Percentiles rank a stretch among this genome's conserved stretches.
These are phyloP conservation scores for Barbarea vulgaris DNA, from an alignment of 345 rosid species.

Conservation along the genomic window DNA sequence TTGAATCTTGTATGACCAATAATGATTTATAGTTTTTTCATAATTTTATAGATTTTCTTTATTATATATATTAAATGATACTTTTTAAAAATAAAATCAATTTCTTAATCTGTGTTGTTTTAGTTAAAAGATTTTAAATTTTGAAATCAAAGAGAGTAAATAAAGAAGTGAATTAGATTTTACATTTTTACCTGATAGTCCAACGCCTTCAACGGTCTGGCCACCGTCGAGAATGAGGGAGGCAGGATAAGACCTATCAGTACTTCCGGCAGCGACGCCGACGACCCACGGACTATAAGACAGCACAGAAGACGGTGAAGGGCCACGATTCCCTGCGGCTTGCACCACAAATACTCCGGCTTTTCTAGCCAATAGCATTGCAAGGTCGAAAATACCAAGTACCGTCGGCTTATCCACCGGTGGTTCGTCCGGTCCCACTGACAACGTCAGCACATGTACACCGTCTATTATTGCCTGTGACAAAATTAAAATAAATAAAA, in stretches of 20 bases:
- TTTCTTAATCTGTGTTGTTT: too few relatives aligned
- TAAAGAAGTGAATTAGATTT: not conserved
- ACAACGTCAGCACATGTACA: constrained; percentile 64
- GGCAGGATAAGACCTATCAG: constrained; percentile 63
- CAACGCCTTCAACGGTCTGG: constrained; percentile 54
- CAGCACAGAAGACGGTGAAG: constrained; percentile 56
- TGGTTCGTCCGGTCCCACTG: constrained; percentile 74
- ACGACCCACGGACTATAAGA: constrained; percentile 90
- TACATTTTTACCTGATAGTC: constrained; percentile 61
- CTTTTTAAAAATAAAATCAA: too few relatives aligned
- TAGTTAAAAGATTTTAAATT: too few relatives aligned
- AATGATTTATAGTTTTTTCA: too few relatives aligned
- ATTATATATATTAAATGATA: too few relatives aligned
- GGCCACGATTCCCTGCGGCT: constrained; percentile 85
- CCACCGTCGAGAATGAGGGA: constrained; percentile 71
- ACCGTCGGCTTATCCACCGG: constrained; percentile 64
- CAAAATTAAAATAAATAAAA: not conserved
- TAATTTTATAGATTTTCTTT: too few relatives aligned
- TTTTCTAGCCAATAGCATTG: constrained; percentile 60
- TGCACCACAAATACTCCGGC: constrained; percentile 87
- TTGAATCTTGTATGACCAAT: too few relatives aligned
- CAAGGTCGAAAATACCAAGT: constrained; percentile 60
- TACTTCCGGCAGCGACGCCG: constrained; percentile 60
- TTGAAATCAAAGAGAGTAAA: too few relatives aligned
- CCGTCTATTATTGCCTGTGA: constrained; percentile 69